Evolutionary conservation across 441 rosid species (phyloP), one percentile per base, ranked within the genome.

Genomic region (Caryocar brasiliense): DNA sequence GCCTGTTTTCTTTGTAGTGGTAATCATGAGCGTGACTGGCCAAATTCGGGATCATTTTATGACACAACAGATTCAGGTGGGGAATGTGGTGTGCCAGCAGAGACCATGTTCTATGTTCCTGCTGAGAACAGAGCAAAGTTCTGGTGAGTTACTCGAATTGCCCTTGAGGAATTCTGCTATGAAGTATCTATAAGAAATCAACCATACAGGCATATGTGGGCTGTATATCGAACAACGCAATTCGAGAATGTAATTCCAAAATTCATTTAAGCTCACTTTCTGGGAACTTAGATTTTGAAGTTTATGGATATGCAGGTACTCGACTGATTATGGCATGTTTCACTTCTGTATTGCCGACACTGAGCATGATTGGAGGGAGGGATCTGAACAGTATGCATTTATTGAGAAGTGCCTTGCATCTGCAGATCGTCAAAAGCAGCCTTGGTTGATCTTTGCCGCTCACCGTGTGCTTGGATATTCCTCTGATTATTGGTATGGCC

Each of bases 351-450:
- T 91, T 79, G 96, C 91, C 0, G 98, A 91, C 65, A 66, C 67
- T 35, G 96, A 91, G 65, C 96, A 85, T 10, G 98, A 91, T 53
- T 91, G 98, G 98, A 79, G 96, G 58, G 88, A 85, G 56, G 95
- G 93, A 55, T 49, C 91, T 0, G 89, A 91, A 59, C 96, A 87
- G 46, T 70, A 85, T 40, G 62, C 52, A 47, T 85, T 87, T 72
- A 91, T 91, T 5, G 91, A 91, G 68, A 51, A 70, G 21, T 87
- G 98, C 61, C 85, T 91, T 25, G 85, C 98, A 27, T 56, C 96
- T 6, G 95, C 43, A 4, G 91, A 85, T 59, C 77, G 95, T 55
- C 76, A 46, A 63, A 81, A 81, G 56, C 96, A 91, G 66, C 98
- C 96, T 17, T 91, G 98, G 98, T 70, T 91, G 42, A 80, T 91